phyloP scores from a whole-genome alignment of 192 early-diverging fungal genomes.

The Endogone sp. region DNA sequence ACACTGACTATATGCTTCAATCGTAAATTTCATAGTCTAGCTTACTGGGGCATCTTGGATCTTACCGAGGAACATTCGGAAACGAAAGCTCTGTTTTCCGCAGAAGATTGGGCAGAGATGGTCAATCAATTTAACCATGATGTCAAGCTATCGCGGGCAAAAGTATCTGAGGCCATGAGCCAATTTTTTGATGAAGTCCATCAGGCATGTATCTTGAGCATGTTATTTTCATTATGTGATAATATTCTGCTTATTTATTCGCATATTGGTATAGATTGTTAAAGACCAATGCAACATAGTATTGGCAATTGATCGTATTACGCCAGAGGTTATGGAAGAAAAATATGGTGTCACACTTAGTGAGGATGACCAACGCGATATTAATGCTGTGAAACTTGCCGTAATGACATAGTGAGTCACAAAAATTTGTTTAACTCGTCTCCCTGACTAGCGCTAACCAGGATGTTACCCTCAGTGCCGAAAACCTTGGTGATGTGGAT shows the following conservation, averaged over 20 bases:
- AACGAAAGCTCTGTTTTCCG: constrained; percentile 21
- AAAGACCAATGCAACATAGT: constrained; percentile 18
- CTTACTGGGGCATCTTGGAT: constrained; percentile 24
- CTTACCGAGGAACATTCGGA: constrained; percentile 8
- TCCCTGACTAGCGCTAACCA: not conserved
- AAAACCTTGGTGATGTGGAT: constrained; percentile 13
- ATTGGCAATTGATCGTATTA: constrained; percentile 15
- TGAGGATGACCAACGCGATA: constrained; percentile 13
- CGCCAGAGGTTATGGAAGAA: constrained; percentile 14
- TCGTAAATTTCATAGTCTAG: constrained; percentile 14
- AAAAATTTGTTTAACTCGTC: constrained; percentile 10
- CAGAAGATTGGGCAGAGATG: constrained; percentile 14
- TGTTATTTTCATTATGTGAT: constrained; percentile 10
- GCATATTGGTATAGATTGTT: constrained; percentile 8
- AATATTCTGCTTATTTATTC: constrained; percentile 17
- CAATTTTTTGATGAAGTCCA: constrained; percentile 25
- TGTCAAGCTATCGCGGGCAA: constrained; percentile 14
- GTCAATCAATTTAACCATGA: constrained; percentile 14
- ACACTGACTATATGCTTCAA: constrained; percentile 10
- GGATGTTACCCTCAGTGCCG: constrained; percentile 2
- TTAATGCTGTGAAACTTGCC: constrained; percentile 11
- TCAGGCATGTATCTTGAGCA: constrained; percentile 15
- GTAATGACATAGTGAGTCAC: constrained; percentile 18
- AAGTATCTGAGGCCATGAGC: constrained; percentile 10
- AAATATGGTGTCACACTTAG: constrained; percentile 11